Evolutionary conservation across 306 rosid genomes (phyloP), one percentile per base, ranked within the genome.

Genomic region (Vicia villosa): DNA sequence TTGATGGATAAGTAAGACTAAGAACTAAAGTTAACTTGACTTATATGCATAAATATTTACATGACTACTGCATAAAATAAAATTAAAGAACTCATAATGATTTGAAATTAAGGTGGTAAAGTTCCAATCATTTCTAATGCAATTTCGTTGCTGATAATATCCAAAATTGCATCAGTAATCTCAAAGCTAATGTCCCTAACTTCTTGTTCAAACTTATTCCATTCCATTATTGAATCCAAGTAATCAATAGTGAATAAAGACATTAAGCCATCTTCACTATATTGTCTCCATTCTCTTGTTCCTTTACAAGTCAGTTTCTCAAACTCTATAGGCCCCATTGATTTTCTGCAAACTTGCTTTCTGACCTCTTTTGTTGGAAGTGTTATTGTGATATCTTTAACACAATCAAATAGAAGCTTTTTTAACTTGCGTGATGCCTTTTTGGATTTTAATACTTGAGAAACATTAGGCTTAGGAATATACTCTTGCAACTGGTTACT

Each of bases 341-440:
- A 66, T 47, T 74, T 71, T 63, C 19, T 70, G 56, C 42, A 32
- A 52, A 22, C 50, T 61, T 63, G 34, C 10, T 45, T 46, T 64
- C 37, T 64, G 55, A 52, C 84, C 15, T 49, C 75, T 17, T 77
- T 69, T 55, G 68, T 74, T 69, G 80, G 81, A 43, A 77, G 76
- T 30, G 73, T 65, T 63, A 74, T 75, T 3, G 75, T 69, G 62
- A 80, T 76, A 60, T 90, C 91, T 77, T 82, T 79, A 74, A 81
- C 86, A 60, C 90, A 82, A 65, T 85, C 82, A 58, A 88, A 82
- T 11, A 88, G 67, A 49, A 85, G 79, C 78, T 84, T 86, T 76
- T 84, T 85, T 37, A 84, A 80, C 70, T 81, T 80, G 60, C 81
- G 84, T 36, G 88, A 68, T 51, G 82, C 75, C 63, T 71, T 79